Base-by-base conservation (phyloP, 2,329 filamentous ascomycete species). In the Colletotrichum sansevieriae region DNA sequence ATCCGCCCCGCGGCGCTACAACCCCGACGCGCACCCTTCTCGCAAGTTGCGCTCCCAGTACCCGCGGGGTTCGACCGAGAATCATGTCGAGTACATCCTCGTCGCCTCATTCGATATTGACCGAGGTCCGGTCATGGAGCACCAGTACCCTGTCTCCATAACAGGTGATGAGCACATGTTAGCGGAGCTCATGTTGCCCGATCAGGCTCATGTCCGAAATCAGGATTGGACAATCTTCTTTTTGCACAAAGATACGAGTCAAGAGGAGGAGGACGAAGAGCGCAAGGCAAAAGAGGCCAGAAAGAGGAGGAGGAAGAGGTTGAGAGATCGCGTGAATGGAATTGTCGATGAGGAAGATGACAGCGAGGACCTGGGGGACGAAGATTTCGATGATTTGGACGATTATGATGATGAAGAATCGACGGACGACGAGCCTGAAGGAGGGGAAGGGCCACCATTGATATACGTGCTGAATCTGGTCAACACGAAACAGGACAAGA, bases 171-270 rank as follows among this genome's bases (percentile, higher is more conserved):
- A 99, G 82, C 92, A 97, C 76, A 98, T 98, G 95, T 82, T 99
- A 76, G 96, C 96, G 7, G 96, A 99, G 83, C 88, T 99, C 76
- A 99, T 99, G 96, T 83, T 99, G 78, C 96, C 96, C 0, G 96
- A 99, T 80, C 95, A 98, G 80, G 94, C 95, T 22, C 96, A 99
- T 81, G 90, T 96, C 70, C 89, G 96, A 44, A 95, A 92, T 76
- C 95, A 98, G 81, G 96, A 99, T 79, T 99, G 96, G 96, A 99
- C 96, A 47, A 97, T 98, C 63, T 99, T 99, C 83, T 99, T 99
- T 78, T 79, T 99, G 65, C 96, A 99, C 82, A 98, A 98, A 79
- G 96, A 99, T 78, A 93, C 91, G 3, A 95, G 90, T 69, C 90
- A 91, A 58, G 91, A 93, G 68, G 92, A 95, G 65, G 95, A 97